Base-by-base conservation (phyloP, 1,139 yeast species). In the Geotrichum armillariae region DNA sequence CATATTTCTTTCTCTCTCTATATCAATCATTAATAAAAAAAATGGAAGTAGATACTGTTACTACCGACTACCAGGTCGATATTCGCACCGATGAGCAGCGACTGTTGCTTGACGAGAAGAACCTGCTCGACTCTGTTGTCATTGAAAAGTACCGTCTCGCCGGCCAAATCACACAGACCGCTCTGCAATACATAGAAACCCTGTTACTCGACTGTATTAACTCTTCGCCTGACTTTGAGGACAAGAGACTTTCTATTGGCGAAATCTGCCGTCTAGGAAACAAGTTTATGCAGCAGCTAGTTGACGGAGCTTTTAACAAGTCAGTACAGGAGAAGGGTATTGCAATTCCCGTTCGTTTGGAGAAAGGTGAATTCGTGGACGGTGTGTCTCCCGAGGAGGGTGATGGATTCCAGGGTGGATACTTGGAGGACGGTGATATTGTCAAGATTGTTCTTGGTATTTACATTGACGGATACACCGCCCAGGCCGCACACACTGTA, bases 141-240 rank as follows among this genome's bases (percentile, higher is more conserved):
- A 66, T 88, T 44, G 91, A 84, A 60, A 91, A 90, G 70, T 90
- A 91, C 71, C 78, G 95, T 66, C 76, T 82, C 47, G 96, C 96
- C 7, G 98, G 96, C 40, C 91, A 87, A 69, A 83, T 91, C 60
- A 75, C 94, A n/a, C 97, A 90, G 70, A 85, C 96, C 17, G 87
- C 90, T 48, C 73, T 91, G 59, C 73, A 78, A 54, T 85, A 85
- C 65, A 72, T 87, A 50, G 74, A 79, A 38, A 75, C 78, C 50
- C 76, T 88, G 63, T 82, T 91, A 58, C 85, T 67, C 80, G 80
- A 64, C 77, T 84, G 53, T 38, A 23, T 86, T 84, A 67, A 94
- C 85, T 65, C 73, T 72, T 73, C 74, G 8, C 47, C 41, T 46
- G 69, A 76, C 23, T 72, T 69, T 27, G 60, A 61, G n/a, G 49